Evolutionary conservation across 345 rosid species (phyloP), one percentile per base, ranked within the genome.

Genomic region (Populus pruinosa): DNA sequence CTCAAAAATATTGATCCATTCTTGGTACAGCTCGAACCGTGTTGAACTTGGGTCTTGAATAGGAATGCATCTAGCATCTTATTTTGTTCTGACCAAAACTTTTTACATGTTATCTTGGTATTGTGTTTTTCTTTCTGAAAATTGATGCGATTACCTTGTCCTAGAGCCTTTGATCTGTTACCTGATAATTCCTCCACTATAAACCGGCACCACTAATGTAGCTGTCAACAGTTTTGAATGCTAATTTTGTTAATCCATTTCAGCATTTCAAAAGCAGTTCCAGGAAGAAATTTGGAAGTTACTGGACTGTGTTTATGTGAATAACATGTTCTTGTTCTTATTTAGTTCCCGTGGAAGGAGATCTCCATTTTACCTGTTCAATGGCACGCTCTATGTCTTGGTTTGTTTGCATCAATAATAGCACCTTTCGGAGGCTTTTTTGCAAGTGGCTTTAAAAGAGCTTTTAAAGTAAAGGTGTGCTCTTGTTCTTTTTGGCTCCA

Each of bases 341-440:
- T 82, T 85, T 90, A 96, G 98, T 88, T 92, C 83, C 92, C 96
- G 29, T 92, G 97, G 99, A 93, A 91, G 69, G 99, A 93, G 77
- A 85, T 93, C 69, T 81, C 88, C 21, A 75, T 96, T 82, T 85
- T 96, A 77, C 96, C 98, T 38, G 99, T 92, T 74, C 98, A 93
- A 38, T 96, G 93, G 98, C 98, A 96, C 84, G 99, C 94, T 73
- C 70, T 96, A 72, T 92, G 92, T 66, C 90, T 93, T 69, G 98
- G 99, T 78, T 83, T 96, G 87, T 96, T 96, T 65, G 96, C 99
- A 77, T 96, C 99, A 53, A 96, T 96, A 61, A 96, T 96, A 85
- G 99, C 99, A 67, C 99, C 99, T 65, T 96, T 96, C 62, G 99
- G 99, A 76, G 99, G 99, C 31, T 96, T 96, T 85, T 96, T 96